Conservation (phyloP, 2,329 filamentous ascomycete species). For the Penicillium italicum region DNA sequence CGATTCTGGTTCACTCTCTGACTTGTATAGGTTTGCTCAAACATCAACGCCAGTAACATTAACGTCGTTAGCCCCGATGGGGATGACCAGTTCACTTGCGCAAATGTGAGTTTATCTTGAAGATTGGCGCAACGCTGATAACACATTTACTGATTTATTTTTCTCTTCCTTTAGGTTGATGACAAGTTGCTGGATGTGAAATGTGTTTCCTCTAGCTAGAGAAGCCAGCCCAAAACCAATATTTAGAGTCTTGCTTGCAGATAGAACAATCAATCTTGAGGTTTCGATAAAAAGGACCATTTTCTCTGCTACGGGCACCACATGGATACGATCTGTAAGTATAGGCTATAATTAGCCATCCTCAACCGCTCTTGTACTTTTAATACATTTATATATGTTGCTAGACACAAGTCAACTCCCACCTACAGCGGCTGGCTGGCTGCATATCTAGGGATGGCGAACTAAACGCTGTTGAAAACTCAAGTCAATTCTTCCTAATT, state of each 20-base stretch:
- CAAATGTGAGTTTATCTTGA: slow-evolving; percentile 37
- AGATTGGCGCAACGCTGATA: background rate
- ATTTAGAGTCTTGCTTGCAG: background rate
- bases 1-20: background rate
- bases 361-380: background rate
- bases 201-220: background rate
- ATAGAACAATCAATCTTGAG: background rate
- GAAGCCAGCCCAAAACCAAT: background rate
- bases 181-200: background rate
- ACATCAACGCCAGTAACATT: slow-evolving; percentile 50
- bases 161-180: background rate
- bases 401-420: background rate
- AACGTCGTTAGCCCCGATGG: slow-evolving; percentile 49
- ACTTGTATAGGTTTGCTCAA: slow-evolving; percentile 32
- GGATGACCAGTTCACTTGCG: slow-evolving; percentile 43
- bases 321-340: background rate
- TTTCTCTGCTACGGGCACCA: background rate
- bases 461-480: background rate
- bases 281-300: background rate
- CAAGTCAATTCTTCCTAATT: too few relatives aligned
- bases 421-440: background rate
- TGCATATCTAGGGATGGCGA: background rate
- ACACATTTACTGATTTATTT: background rate
- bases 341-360: background rate
- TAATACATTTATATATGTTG: background rate